Evolutionary conservation across 73 alveolate genomes (phyloP).

Genomic region (Tetrahymena borealis): DNA sequence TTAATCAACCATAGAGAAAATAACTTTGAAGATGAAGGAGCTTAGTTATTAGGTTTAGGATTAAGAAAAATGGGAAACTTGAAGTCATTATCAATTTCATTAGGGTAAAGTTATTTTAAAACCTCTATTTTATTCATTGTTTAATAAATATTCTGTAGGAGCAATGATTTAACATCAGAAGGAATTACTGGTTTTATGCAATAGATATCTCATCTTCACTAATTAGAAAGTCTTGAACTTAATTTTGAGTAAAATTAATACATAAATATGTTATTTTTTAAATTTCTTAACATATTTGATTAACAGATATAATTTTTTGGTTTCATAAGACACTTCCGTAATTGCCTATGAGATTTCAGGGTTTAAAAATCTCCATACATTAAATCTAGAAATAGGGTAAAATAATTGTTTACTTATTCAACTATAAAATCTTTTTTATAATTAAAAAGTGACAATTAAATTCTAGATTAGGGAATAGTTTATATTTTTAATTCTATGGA

Average conservation of each 20-base stretch:
- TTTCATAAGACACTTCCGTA: no score
- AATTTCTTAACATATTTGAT: no score
- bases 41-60: no score
- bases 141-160: not conserved
- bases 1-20: no score
- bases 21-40: no score
- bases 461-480: not conserved
- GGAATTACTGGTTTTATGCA: not conserved
- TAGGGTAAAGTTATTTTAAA: not conserved
- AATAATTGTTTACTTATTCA: not conserved
- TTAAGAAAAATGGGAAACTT: no score
- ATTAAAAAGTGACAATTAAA: not conserved
- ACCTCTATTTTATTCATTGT: not conserved
- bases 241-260: not conserved
- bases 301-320: no score
- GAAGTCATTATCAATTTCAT: not conserved
- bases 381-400: not conserved
- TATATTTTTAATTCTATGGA: not conserved
- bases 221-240: not conserved
- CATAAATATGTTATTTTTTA: no score
- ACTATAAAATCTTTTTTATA: not conserved
- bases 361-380: no score
- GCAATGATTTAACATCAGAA: not conserved
- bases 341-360: no score
- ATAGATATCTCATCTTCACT: not conserved